A percentile compares a stretch with the other conserved stretches of the same genome.
Conservation (phyloP, 768 basidiomycete genomes). For the Phaeotremella fagi region DNA sequence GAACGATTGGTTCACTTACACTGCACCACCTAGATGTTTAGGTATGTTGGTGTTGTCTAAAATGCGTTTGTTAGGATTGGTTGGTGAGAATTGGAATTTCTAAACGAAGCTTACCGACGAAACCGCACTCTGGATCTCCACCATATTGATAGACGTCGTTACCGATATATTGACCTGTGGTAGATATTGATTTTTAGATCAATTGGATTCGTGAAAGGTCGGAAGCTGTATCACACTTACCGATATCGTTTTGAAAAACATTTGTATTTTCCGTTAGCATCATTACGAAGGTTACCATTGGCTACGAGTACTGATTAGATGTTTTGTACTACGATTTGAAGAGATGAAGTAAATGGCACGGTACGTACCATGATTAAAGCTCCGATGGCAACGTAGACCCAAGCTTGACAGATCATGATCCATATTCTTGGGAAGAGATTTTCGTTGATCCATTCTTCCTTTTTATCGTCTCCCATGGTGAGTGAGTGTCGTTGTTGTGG, state of each 20-base stretch:
- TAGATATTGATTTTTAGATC: too few relatives aligned
- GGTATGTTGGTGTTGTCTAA: slow-evolving; percentile 38
- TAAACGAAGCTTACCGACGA: slow-evolving; percentile 14
- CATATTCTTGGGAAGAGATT: slow-evolving; percentile 19
- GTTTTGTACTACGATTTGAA: not conserved
- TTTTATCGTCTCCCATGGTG: slow-evolving; percentile 7
- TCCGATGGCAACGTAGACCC: slow-evolving; percentile 31
- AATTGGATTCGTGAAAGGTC: too few relatives aligned
- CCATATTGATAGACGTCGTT: slow-evolving; percentile 22
- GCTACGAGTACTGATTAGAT: not conserved
- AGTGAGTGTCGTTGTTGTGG: too few relatives aligned
- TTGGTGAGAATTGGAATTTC: not conserved
- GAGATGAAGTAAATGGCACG: not conserved
- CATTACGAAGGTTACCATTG: slow-evolving; percentile 23
- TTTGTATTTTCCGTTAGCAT: slow-evolving; percentile 32
- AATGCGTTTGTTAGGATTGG: not conserved
- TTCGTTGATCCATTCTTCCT: slow-evolving; percentile 11
- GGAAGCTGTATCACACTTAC: too few relatives aligned
- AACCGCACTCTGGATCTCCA: slow-evolving; percentile 16
- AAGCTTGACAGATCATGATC: slow-evolving; percentile 22
- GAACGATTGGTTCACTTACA: slow-evolving; percentile 15
- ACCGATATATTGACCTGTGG: slow-evolving; percentile 23
- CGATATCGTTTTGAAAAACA: slow-evolving; percentile 23
- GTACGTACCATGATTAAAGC: slow-evolving; percentile 32
- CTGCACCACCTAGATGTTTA: slow-evolving; percentile 40